Evolutionary conservation across 2,329 filamentous ascomycete species (phyloP).

Genomic region (Volutella citrinella): DNA sequence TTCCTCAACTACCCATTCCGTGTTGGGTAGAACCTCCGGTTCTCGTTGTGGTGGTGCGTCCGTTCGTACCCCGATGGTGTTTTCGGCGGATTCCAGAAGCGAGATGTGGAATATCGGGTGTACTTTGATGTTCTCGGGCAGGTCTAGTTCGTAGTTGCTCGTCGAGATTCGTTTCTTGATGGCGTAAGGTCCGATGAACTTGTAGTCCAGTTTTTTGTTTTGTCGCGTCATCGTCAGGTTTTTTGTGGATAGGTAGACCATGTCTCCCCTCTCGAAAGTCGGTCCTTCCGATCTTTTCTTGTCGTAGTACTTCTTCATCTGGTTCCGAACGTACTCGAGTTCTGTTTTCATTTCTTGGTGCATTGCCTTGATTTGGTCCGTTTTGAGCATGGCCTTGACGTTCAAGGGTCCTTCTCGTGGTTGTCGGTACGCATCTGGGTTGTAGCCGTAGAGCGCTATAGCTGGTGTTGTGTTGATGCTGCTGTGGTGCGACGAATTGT

Average conservation of each 20-base stretch:
- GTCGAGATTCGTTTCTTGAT: not conserved
- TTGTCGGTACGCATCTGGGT: too few species aligned
- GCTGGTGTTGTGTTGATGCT: too few species aligned
- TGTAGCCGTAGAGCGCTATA: too few species aligned
- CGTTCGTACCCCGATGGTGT: not conserved
- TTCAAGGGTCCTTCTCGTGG: not conserved
- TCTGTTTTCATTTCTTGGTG: not conserved
- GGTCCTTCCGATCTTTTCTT: not conserved
- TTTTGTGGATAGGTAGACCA: not conserved
- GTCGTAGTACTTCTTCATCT: not conserved
- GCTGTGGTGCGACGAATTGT: too few species aligned
- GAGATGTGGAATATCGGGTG: not conserved
- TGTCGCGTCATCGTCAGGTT: not conserved
- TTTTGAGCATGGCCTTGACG: not conserved
- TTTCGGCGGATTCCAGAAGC: not conserved
- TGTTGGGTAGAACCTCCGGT: not conserved
- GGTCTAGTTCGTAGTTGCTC: not conserved
- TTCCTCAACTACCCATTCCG: not conserved
- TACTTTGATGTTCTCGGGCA: not conserved
- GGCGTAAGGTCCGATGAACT: not conserved
- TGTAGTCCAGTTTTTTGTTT: not conserved
- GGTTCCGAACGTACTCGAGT: not conserved
- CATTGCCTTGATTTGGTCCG: not conserved
- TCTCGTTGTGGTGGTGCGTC: not conserved
- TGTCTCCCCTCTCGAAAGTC: not conserved